Percentiles rank a stretch among this genome's conserved stretches.
phyloP scores from a whole-genome alignment of 2,329 filamentous ascomycete species.

The Monosporascus sp. region DNA sequence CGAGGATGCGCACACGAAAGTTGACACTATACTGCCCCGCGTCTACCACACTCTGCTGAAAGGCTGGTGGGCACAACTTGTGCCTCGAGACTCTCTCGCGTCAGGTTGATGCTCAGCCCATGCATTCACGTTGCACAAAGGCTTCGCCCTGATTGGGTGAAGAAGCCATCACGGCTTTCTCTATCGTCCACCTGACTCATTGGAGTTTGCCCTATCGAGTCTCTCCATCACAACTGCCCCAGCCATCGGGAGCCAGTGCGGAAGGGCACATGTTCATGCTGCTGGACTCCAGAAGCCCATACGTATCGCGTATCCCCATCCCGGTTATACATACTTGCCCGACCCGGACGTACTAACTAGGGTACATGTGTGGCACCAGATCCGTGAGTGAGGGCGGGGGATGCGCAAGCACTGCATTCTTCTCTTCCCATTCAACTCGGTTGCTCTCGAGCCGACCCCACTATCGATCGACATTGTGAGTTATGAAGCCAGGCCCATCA shows the following conservation, averaged over 20 bases:
- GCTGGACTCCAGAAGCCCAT: background rate
- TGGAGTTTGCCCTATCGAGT: constrained; percentile 3
- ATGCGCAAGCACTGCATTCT: background rate
- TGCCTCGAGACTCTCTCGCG: background rate
- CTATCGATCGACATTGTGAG: background rate
- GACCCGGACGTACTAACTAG: background rate
- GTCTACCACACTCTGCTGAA: background rate
- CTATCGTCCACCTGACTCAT: background rate
- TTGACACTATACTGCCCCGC: background rate
- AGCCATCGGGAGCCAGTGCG: background rate
- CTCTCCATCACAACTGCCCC: background rate
- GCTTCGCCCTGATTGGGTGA: background rate
- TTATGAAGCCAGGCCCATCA: constrained; percentile 14
- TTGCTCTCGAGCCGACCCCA: background rate
- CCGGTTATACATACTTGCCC: background rate
- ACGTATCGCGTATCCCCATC: background rate
- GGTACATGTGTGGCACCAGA: background rate
- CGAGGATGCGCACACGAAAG: background rate
- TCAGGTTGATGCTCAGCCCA: background rate
- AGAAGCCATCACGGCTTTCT: background rate
- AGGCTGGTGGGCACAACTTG: background rate
- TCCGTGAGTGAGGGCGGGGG: background rate
- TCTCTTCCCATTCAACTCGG: background rate
- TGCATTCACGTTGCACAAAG: background rate
- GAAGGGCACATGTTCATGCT: background rate